A percentile compares a stretch with the other conserved stretches of the same genome.
phyloP scores from a whole-genome alignment of 164 flowering plant species.

The Stephania yunnanensis region DNA sequence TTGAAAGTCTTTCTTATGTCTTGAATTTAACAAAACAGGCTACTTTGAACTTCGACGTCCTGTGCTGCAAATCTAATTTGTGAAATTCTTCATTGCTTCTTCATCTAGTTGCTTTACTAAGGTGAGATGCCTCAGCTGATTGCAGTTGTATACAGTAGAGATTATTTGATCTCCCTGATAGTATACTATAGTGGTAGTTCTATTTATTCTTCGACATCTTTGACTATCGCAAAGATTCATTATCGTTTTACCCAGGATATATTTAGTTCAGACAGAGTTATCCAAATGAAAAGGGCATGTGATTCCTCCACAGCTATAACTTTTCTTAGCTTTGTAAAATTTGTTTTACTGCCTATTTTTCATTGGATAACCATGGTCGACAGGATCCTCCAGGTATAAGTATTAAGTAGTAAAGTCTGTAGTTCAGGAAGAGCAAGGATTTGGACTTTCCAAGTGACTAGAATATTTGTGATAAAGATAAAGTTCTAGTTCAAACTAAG shows the following conservation, averaged over 20 bases:
- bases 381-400: too few species aligned
- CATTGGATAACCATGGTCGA: too few species aligned
- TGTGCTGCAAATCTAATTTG: not conserved
- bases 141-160: too few species aligned
- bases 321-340: not conserved
- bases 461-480: not conserved
- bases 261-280: not conserved
- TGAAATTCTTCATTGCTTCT: not conserved
- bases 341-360: not conserved
- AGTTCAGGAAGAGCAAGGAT: not conserved
- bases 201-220: not conserved
- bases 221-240: not conserved
- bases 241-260: not conserved
- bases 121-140: not conserved
- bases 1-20: not conserved
- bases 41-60: not conserved
- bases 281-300: not conserved
- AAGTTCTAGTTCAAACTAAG: not conserved
- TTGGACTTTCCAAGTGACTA: not conserved
- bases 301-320: not conserved
- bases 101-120: not conserved
- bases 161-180: not conserved
- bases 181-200: not conserved
- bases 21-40: not conserved
- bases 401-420: not conserved